These are phyloP conservation scores for Colletotrichum cuscutae DNA, from an alignment of 2,329 filamentous ascomycete genomes.

Conservation along the genomic window DNA sequence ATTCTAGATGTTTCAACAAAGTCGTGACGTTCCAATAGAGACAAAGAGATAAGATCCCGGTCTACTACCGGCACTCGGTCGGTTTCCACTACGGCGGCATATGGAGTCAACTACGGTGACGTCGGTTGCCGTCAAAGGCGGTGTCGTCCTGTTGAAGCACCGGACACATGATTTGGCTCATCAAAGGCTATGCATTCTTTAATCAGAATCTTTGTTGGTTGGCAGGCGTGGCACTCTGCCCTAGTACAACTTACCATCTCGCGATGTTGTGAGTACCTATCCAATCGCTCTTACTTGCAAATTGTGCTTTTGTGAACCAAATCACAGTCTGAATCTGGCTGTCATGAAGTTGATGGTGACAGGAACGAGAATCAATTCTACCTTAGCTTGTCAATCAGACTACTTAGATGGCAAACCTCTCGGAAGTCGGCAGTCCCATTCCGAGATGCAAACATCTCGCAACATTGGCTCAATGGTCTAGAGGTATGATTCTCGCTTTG, in stretches of 20 bases:
- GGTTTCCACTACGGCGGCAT: background rate
- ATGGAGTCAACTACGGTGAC: background rate
- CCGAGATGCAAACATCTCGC: background rate
- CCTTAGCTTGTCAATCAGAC: no score
- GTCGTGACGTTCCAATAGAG: background rate
- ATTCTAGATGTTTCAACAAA: background rate
- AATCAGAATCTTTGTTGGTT: background rate
- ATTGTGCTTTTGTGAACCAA: background rate
- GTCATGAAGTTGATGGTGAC: no score
- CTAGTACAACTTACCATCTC: background rate
- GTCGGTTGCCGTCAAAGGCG: constrained; percentile 12
- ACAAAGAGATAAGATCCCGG: background rate
- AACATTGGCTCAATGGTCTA: constrained; percentile 43
- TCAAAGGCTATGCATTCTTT: background rate
- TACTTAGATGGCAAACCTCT: background rate
- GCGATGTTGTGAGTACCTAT: background rate
- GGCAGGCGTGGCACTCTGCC: background rate
- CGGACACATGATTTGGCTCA: background rate
- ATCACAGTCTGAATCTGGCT: background rate
- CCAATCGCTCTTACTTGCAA: background rate
- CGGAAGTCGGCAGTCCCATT: background rate
- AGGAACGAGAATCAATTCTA: no score
- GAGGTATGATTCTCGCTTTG: constrained; percentile 49
- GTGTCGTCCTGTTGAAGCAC: background rate
- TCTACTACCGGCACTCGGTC: background rate